phyloP scores from a whole-genome alignment of 192 early-diverging fungal species.

The Piromyces sp. region DNA sequence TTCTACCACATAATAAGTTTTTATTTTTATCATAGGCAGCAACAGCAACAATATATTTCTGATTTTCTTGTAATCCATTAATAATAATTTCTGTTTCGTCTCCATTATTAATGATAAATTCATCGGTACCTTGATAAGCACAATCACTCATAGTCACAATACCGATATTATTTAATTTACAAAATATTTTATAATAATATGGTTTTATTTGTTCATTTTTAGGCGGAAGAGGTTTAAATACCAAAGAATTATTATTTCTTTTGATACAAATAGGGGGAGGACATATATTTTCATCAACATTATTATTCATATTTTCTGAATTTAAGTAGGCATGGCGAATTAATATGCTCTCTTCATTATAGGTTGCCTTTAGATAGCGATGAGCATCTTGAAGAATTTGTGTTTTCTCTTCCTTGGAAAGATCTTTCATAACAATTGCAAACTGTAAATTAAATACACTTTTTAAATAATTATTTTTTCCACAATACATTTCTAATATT shows the following conservation, averaged over 20 bases:
- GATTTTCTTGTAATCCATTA: not conserved
- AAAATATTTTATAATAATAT: not conserved
- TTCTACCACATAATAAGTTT: not conserved
- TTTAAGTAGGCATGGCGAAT: not conserved
- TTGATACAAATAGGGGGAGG: not conserved
- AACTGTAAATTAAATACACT: not conserved
- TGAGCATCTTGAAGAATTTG: not conserved
- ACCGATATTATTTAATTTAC: not conserved
- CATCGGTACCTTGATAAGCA: not conserved
- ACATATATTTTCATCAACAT: not conserved
- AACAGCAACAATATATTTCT: not conserved
- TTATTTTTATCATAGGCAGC: not conserved
- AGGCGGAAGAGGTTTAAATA: not conserved
- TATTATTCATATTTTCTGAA: not conserved
- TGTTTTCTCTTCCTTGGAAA: not conserved
- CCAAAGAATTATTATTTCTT: not conserved
- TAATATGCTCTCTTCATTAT: not conserved
- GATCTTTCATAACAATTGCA: not conserved
- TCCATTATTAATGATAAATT: not conserved
- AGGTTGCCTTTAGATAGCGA: not conserved
- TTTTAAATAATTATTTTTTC: not conserved
- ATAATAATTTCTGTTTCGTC: not conserved
- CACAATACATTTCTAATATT: not conserved
- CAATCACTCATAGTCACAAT: not conserved
- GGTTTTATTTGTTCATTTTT: not conserved